Evolutionary conservation across 805 yeast species (phyloP).

Genomic region (Starmerella vaccinii): DNA sequence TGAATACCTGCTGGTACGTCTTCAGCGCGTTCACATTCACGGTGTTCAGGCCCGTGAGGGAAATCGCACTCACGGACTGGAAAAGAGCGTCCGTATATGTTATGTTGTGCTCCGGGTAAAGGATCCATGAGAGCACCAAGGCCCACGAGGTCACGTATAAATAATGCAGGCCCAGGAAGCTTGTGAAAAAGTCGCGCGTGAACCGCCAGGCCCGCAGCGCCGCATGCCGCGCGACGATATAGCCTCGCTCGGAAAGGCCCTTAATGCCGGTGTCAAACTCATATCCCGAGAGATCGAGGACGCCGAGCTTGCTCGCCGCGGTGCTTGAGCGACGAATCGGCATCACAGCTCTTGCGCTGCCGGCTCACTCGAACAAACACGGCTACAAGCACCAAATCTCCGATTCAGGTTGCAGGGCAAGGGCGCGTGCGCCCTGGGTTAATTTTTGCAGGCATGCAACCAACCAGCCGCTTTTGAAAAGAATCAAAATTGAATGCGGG

Average conservation of each 20-base stretch:
- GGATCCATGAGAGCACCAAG: slow-evolving; percentile 59
- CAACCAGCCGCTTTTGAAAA: background rate
- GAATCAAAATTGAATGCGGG: background rate
- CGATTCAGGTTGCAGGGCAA: background rate
- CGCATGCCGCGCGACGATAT: background rate
- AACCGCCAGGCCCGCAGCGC: slow-evolving; percentile 11
- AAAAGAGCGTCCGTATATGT: slow-evolving; percentile 72
- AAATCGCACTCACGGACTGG: slow-evolving; percentile 61
- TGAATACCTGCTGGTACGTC: slow-evolving; percentile 68
- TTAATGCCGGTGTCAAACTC: slow-evolving; percentile 17
- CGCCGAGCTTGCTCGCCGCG: slow-evolving; percentile 2
- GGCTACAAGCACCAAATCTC: background rate
- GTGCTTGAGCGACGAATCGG: slow-evolving; percentile 11
- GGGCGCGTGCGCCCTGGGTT: background rate
- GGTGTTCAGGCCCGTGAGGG: slow-evolving; percentile 90
- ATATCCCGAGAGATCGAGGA: slow-evolving; percentile 28
- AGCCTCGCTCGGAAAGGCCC: slow-evolving; percentile 11
- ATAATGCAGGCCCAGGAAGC: slow-evolving; percentile 32
- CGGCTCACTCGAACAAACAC: background rate
- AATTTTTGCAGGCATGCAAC: background rate
- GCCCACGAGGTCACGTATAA: slow-evolving; percentile 52
- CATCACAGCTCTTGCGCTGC: slow-evolving; percentile 6
- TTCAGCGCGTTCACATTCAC: slow-evolving; percentile 52
- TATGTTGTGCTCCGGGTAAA: slow-evolving; percentile 62
- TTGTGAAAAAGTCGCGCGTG: slow-evolving; percentile 8